Conservation (phyloP, 371 early-diverging fungal species). For the Cokeromyces recurvatus region DNA sequence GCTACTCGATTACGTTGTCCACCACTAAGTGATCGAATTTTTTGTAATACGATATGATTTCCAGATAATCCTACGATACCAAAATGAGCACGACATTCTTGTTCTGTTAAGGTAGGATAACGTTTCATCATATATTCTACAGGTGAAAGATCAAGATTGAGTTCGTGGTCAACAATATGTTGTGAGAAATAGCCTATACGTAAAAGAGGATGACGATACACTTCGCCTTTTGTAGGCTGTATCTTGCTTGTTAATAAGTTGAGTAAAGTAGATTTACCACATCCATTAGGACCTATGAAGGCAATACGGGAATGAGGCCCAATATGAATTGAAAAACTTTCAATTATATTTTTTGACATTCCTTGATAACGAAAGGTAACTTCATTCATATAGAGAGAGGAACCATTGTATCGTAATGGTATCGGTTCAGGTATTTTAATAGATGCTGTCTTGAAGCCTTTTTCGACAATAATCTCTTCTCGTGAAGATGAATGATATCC, state of each 20-base stretch:
- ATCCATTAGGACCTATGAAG: slow-evolving; percentile 76
- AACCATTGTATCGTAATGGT: slow-evolving; percentile 57
- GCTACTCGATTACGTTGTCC: slow-evolving; percentile 76
- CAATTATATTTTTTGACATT: slow-evolving; percentile 14
- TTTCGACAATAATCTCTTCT: slow-evolving; percentile 56
- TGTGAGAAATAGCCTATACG: slow-evolving; percentile 80
- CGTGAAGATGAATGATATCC: slow-evolving; percentile 51
- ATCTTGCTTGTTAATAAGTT: slow-evolving; percentile 63
- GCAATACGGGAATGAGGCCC: slow-evolving; percentile 57
- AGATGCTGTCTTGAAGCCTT: slow-evolving; percentile 38
- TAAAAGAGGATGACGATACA: slow-evolving; percentile 54
- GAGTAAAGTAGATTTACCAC: slow-evolving; percentile 83
- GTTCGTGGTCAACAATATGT: slow-evolving; percentile 65
- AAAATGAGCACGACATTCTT: slow-evolving; percentile 59
- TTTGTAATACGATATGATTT: slow-evolving; percentile 35
- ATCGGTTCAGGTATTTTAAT: slow-evolving; percentile 57
- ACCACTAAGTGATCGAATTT: slow-evolving; percentile 58
- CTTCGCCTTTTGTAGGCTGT: slow-evolving; percentile 50
- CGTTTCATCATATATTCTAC: slow-evolving; percentile 43
- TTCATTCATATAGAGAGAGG: slow-evolving; percentile 59
- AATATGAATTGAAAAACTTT: slow-evolving; percentile 55
- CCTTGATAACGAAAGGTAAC: slow-evolving; percentile 58
- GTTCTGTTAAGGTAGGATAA: slow-evolving; percentile 47
- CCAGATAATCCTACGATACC: slow-evolving; percentile 69
- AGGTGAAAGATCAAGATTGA: slow-evolving; percentile 47